Base-by-base conservation (phyloP, 192 early-diverging fungal species). In the Lunasporangiospora selenospora region DNA sequence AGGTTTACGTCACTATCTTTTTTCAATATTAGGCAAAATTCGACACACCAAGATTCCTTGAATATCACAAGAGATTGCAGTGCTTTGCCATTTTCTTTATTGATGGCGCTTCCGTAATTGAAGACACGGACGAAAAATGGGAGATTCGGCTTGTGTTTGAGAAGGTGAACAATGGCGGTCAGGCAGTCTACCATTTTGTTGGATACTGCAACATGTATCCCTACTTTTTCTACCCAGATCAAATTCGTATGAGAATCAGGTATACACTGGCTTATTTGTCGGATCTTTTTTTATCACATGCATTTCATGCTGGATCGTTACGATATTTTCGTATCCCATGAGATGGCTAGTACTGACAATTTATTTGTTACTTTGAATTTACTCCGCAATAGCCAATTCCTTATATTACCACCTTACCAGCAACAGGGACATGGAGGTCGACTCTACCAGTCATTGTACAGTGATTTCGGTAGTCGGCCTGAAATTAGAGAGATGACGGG, bases 341-440 rank as follows among this genome's bases (percentile, higher is more conserved):
- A n/a, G n/a, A n/a, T n/a, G n/a, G n/a, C n/a, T n/a, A n/a, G n/a
- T n/a, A n/a, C n/a, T n/a, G n/a, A n/a, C n/a, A n/a, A n/a, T n/a
- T n/a, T n/a, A n/a, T n/a, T n/a, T n/a, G n/a, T n/a, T n/a, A n/a
- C n/a, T n/a, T n/a, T n/a, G n/a, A n/a, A n/a, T n/a, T n/a, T n/a
- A n/a, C n/a, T n/a, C n/a, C n/a, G 15, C 26, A 48, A 16, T 51
- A 93, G 94, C 71, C 96, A 98, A 84, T 94, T 96, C 61, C 58
- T 98, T 9, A 86, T 98, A n/a, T 67, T 98, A 56, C 96, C 96
- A 26, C 90, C 94, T 37, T 96, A 83, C 75, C 94, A 94, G 62
- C 78, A 82, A 46, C 76, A 85, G 51, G 93, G 93, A 24, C 93
- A 95, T 75, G 96, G 94, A 52, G 82, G 87, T 42, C 76, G 62